phyloP scores from a whole-genome alignment of 1,284 basidiomycete genomes.

The Ganoderma lingzhi region DNA sequence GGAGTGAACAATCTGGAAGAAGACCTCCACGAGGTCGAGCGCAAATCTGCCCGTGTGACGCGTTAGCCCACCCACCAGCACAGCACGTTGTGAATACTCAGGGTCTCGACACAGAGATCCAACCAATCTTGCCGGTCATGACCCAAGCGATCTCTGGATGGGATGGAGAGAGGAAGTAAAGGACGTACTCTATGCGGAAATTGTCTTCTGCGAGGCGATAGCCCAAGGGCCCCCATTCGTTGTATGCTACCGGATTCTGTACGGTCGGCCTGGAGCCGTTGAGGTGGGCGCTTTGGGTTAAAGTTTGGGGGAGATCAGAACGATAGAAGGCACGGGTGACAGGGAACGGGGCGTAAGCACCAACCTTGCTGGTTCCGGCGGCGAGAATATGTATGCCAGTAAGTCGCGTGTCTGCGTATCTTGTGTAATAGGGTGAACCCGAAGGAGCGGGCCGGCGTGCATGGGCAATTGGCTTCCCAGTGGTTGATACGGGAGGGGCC shows the following conservation, averaged over 20 bases:
- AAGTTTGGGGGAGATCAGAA: constrained; percentile 28
- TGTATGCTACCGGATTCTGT: constrained; percentile 35
- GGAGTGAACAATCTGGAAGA: constrained; percentile 88
- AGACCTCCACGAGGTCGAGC: constrained; percentile 88
- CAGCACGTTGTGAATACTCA: background rate
- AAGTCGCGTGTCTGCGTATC: constrained; percentile 69
- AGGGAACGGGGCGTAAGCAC: constrained; percentile 27
- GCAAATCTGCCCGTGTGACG: constrained; percentile 67
- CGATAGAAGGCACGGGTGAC: constrained; percentile 12
- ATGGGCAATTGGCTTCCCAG: constrained; percentile 27
- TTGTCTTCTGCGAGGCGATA: constrained; percentile 70
- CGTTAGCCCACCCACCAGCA: constrained; percentile 15
- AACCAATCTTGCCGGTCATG: background rate
- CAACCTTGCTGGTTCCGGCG: constrained; percentile 63
- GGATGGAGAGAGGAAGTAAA: constrained; percentile 21
- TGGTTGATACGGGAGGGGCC: constrained; percentile 30
- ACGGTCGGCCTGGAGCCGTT: constrained; percentile 8
- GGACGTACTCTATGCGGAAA: constrained; percentile 81
- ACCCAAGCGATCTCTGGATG: background rate
- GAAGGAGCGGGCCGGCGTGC: constrained; percentile 36
- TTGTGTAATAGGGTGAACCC: constrained; percentile 56
- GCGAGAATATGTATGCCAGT: constrained; percentile 74
- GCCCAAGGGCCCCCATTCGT: constrained; percentile 75
- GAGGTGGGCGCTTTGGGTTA: constrained; percentile 18
- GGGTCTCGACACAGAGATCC: background rate